phyloP scores from a whole-genome alignment of 768 basidiomycete species.

The Tylopilus rubrobrunneus region DNA sequence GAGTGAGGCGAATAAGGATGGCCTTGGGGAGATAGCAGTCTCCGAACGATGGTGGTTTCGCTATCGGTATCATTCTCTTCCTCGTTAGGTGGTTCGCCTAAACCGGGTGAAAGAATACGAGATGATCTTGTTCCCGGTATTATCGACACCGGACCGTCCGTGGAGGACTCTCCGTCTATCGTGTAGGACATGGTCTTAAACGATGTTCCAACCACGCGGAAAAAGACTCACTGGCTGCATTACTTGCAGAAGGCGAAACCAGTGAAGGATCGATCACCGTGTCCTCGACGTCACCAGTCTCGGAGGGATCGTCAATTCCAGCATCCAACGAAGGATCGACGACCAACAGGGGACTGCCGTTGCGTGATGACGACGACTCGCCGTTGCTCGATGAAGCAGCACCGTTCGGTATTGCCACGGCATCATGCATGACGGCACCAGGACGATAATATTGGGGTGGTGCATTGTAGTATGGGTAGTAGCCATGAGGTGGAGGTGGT shows the following conservation, averaged over 20 bases:
- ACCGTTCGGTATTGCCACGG: conserved; percentile 16
- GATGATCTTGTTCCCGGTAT: conserved; percentile 8
- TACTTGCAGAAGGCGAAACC: conserved; percentile 22
- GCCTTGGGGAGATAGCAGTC: conserved; percentile 20
- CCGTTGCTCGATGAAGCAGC: conserved; percentile 21
- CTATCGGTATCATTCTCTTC: conserved; percentile 9
- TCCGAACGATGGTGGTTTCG: conserved; percentile 14
- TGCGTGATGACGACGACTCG: conserved; percentile 28
- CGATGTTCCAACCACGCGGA: conserved; percentile 25
- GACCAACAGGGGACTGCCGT: conserved; percentile 21
- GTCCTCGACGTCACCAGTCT: conserved; percentile 11
- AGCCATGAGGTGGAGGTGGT: conserved; percentile 29
- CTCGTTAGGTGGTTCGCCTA: conserved; percentile 8
- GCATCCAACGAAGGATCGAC: conserved; percentile 24
- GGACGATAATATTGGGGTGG: conserved; percentile 50
- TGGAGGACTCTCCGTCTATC: conserved; percentile 28
- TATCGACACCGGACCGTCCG: conserved; percentile 5
- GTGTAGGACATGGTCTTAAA: conserved; percentile 35
- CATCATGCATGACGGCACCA: conserved; percentile 23
- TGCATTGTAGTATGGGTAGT: conserved; percentile 31
- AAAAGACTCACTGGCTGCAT: conserved; percentile 16
- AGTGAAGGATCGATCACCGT: conserved; percentile 39
- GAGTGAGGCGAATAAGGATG: conserved; percentile 26
- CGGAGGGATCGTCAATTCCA: conserved; percentile 12
- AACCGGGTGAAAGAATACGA: conserved; percentile 4